A percentile compares a stretch with the other conserved stretches of the same genome.
Conservation (phyloP, 495 filamentous ascomycete genomes). For the Aspergillus avenaceus region DNA sequence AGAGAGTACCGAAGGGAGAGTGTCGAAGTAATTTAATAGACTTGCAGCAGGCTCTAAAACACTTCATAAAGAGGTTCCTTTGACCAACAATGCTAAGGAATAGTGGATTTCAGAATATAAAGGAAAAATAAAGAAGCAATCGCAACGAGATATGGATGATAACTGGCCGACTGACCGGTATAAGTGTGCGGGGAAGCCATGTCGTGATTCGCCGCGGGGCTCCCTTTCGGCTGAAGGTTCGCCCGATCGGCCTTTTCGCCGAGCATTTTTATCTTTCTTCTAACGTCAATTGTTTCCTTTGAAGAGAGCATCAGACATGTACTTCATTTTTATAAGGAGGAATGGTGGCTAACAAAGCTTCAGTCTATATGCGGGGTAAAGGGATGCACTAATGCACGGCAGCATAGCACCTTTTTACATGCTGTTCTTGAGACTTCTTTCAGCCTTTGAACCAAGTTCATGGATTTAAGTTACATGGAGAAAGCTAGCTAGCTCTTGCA, state of each 20-base stretch:
- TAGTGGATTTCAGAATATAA: not conserved
- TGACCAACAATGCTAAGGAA: not conserved
- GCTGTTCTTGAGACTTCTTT: too few species aligned
- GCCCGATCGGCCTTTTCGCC: slow-evolving; percentile 11
- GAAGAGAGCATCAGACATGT: not conserved
- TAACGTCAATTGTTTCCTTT: not conserved
- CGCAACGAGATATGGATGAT: not conserved
- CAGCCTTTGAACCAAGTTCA: too few species aligned
- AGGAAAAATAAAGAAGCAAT: not conserved
- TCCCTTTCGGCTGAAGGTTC: slow-evolving; percentile 14
- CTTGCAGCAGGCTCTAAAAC: slow-evolving; percentile 20
- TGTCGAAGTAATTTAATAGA: slow-evolving; percentile 27
- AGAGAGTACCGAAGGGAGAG: slow-evolving; percentile 10
- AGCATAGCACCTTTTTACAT: too few species aligned
- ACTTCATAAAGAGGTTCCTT: slow-evolving; percentile 27
- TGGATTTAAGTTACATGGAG: too few species aligned
- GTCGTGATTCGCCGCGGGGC: slow-evolving; percentile 12
- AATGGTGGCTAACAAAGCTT: not conserved
- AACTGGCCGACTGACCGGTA: not conserved
- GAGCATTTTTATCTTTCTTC: not conserved
- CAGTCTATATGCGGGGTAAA: too few species aligned
- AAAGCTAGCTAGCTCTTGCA: too few species aligned
- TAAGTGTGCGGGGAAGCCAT: slow-evolving; percentile 11
- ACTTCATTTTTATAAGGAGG: not conserved
- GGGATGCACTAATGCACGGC: too few species aligned